phyloP scores from a whole-genome alignment of 2,329 filamentous ascomycete species.

The Apiospora kogelbergensis region DNA sequence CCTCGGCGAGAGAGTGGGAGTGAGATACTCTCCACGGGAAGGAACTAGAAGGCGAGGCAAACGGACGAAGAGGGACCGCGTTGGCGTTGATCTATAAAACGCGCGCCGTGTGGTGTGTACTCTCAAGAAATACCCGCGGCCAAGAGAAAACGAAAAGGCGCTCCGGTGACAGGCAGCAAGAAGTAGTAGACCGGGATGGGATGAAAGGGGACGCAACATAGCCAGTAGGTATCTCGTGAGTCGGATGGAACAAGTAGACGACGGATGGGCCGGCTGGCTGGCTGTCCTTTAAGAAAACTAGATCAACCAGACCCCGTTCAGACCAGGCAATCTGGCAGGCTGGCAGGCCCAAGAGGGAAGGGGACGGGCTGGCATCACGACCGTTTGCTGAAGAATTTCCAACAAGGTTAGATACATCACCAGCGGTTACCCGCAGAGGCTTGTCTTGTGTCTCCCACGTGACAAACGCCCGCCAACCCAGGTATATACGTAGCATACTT shows the following conservation, averaged over 20 bases:
- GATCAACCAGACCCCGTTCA: not conserved
- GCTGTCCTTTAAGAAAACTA: not conserved
- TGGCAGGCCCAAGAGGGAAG: not conserved
- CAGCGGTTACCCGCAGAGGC: constrained; percentile 36
- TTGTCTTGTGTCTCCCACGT: constrained; percentile 39
- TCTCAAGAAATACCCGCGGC: not conserved
- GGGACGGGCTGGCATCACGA: constrained; percentile 21
- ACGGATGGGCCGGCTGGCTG: not conserved
- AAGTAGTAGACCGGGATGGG: not conserved
- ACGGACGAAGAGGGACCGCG: constrained; percentile 24
- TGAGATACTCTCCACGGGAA: constrained; percentile 17
- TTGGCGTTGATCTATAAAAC: constrained; percentile 26
- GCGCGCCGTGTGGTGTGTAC: constrained; percentile 12
- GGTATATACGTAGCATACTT: not conserved
- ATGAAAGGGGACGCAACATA: constrained; percentile 1
- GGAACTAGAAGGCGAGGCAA: constrained; percentile 31
- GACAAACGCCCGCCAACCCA: constrained; percentile 29
- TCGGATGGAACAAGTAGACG: not conserved
- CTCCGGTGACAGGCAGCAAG: not conserved
- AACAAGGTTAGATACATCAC: constrained; percentile 36
- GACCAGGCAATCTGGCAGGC: not conserved
- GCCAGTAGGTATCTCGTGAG: not conserved
- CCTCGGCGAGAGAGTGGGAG: no score
- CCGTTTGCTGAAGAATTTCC: constrained; percentile 34
- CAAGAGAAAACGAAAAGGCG: not conserved